Conservation (phyloP, 352 stramenopile genomes). For the Pythium aquatile region DNA sequence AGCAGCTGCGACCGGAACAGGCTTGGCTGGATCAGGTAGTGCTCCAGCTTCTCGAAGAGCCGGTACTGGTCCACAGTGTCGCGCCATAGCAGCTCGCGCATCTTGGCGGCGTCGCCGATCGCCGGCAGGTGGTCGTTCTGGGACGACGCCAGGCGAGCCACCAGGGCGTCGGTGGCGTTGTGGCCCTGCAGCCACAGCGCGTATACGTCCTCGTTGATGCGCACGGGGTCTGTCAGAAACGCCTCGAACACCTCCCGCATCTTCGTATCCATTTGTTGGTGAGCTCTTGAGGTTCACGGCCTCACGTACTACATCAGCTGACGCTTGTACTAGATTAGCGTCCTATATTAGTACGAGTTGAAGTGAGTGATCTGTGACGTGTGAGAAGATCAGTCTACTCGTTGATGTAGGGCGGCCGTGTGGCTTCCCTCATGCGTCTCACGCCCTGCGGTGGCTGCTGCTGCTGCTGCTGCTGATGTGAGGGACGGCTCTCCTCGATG, state of each 20-base stretch:
- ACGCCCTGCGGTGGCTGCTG: slow-evolving; percentile 1
- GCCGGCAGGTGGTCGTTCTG: slow-evolving; percentile 45
- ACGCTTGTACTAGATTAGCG: too few species aligned
- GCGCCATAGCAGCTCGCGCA: slow-evolving; percentile 71
- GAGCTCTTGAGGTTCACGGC: too few species aligned
- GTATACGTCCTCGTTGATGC: slow-evolving; percentile 77
- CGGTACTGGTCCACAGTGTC: slow-evolving; percentile 85
- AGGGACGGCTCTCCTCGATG: slow-evolving; percentile 34
- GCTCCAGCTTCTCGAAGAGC: slow-evolving; percentile 81
- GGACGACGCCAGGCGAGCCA: slow-evolving; percentile 43
- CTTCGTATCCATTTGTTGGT: slow-evolving; percentile 12
- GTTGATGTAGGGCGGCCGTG: slow-evolving; percentile 11
- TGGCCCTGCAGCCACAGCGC: slow-evolving; percentile 75
- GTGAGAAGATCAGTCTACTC: not conserved
- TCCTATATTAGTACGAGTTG: not conserved
- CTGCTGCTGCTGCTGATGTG: not conserved
- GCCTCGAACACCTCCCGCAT: slow-evolving; percentile 84
- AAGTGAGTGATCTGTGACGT: slow-evolving; percentile 8
- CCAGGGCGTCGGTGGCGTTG: slow-evolving; percentile 57
- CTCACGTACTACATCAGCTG: not conserved
- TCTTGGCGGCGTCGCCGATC: slow-evolving; percentile 47
- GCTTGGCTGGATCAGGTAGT: slow-evolving; percentile 77
- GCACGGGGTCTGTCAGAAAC: slow-evolving; percentile 79
- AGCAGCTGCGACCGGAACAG: slow-evolving; percentile 79
- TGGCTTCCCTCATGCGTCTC: slow-evolving; percentile 5